Percentiles rank a stretch among this genome's conserved stretches.
Evolutionary conservation across 352 stramenopile genomes (phyloP).

Genomic region (Globisporangium apiculatum): DNA sequence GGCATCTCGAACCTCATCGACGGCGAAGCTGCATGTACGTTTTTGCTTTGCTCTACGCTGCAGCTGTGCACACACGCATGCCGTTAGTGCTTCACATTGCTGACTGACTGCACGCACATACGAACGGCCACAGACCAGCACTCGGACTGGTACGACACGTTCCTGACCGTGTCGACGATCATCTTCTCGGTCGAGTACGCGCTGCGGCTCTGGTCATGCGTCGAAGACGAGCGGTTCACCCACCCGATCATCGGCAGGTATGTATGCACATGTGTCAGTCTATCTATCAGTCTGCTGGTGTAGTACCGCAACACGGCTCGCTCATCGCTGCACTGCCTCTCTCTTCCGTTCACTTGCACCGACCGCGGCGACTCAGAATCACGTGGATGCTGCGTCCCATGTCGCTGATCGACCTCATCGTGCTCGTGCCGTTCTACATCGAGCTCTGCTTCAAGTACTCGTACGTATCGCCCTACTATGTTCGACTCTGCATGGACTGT

Average conservation of each 20-base stretch:
- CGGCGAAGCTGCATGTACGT: slow-evolving; percentile 9
- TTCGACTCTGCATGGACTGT: background rate
- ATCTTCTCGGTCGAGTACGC: slow-evolving; percentile 75
- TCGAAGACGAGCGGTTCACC: slow-evolving; percentile 65
- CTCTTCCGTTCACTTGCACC: too few relatives aligned
- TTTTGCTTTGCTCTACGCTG: background rate
- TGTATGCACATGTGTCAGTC: background rate
- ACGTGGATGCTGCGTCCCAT: slow-evolving; percentile 77
- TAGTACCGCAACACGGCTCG: too few relatives aligned
- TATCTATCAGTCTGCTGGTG: too few relatives aligned
- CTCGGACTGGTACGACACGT: slow-evolving; percentile 62
- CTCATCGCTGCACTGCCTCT: background rate
- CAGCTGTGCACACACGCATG: background rate
- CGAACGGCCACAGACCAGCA: slow-evolving; percentile 17
- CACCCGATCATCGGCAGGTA: slow-evolving; percentile 48
- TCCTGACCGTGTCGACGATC: slow-evolving; percentile 67
- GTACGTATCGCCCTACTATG: slow-evolving; percentile 20
- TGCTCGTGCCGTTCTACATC: slow-evolving; percentile 74
- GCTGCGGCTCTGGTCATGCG: slow-evolving; percentile 74
- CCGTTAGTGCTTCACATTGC: background rate
- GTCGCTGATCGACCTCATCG: slow-evolving; percentile 72
- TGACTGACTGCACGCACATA: background rate
- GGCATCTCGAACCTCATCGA: slow-evolving; percentile 34
- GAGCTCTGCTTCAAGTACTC: slow-evolving; percentile 64
- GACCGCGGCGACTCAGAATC: slow-evolving; percentile 20